Percentiles rank a stretch among this genome's conserved stretches.
Evolutionary conservation across 306 rosid species (phyloP).

Genomic region (Vigna angularis): DNA sequence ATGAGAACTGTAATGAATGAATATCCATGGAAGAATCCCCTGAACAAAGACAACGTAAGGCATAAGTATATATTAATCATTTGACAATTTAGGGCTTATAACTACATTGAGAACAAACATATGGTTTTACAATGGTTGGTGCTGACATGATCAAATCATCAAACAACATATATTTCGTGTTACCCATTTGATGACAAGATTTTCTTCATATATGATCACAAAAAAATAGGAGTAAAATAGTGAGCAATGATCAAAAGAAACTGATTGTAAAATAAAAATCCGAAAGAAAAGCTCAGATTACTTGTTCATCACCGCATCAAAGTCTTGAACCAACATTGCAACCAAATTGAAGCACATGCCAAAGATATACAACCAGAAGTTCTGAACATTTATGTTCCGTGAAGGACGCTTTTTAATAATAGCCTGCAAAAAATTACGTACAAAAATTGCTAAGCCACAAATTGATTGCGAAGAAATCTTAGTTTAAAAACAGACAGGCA

Average conservation of each 20-base stretch:
- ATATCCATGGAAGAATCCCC: constrained; percentile 97
- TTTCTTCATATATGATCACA: constrained; percentile 28
- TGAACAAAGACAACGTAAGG: constrained; percentile 49
- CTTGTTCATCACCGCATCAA: constrained; percentile 88
- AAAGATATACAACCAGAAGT: constrained; percentile 93
- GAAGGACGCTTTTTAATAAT: constrained; percentile 96
- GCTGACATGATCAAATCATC: constrained; percentile 27
- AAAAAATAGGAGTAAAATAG: constrained; percentile 15
- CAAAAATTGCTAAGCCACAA: constrained; percentile 2
- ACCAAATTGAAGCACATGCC: constrained; percentile 92
- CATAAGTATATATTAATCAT: constrained; percentile 36
- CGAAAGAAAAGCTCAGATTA: constrained; percentile 49
- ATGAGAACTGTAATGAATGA: constrained; percentile 83
- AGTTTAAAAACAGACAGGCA: constrained; percentile 20
- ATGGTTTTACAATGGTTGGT: not conserved
- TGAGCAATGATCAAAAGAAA: constrained; percentile 28
- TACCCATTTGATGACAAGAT: constrained; percentile 32
- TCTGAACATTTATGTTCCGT: constrained; percentile 92
- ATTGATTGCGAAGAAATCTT: constrained; percentile 41
- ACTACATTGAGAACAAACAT: constrained; percentile 5
- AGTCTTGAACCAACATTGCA: constrained; percentile 95
- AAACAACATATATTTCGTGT: constrained; percentile 15
- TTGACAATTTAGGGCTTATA: constrained; percentile 25
- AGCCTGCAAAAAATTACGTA: constrained; percentile 64
- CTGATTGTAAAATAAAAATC: constrained; percentile 44